These are phyloP conservation scores for Pyrenophora graminea DNA, from an alignment of 2,329 filamentous ascomycete species.

Conservation along the genomic window DNA sequence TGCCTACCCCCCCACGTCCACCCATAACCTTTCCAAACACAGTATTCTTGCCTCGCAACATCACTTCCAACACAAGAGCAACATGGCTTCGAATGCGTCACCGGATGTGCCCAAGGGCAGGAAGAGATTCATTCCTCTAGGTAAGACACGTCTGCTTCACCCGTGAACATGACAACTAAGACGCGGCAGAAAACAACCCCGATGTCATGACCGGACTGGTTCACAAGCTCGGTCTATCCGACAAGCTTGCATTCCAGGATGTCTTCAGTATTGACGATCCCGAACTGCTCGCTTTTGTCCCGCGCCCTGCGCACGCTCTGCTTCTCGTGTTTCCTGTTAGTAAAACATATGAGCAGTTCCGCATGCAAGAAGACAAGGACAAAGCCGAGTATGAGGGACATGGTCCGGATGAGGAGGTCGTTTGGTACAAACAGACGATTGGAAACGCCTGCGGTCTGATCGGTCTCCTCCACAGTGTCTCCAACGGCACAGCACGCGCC, in stretches of 20 bases:
- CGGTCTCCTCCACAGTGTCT: conserved; percentile 81
- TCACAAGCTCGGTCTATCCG: conserved; percentile 82
- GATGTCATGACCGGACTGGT: conserved; percentile 86
- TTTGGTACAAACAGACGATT: conserved; percentile 97
- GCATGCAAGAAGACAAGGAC: conserved; percentile 71
- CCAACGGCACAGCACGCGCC: conserved; percentile 72
- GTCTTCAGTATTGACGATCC: conserved; percentile 89
- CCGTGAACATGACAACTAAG: conserved; percentile 15
- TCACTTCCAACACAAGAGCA: conserved; percentile 12
- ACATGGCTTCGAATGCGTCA: conserved; percentile 36
- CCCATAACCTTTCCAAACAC: conserved; percentile 5
- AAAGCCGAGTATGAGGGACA: conserved; percentile 67
- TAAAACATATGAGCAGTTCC: conserved; percentile 75
- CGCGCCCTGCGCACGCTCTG: conserved; percentile 83
- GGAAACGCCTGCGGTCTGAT: conserved; percentile 93
- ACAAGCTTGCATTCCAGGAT: conserved; percentile 79
- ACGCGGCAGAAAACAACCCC: conserved; percentile 71
- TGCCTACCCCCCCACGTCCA: conserved; percentile 24
- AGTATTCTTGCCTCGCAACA: conserved; percentile 15
- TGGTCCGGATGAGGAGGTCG: conserved; percentile 72
- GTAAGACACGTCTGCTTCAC: conserved; percentile 21
- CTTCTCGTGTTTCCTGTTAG: conserved; percentile 91
- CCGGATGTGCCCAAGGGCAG: conserved; percentile 37
- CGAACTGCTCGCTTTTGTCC: conserved; percentile 81
- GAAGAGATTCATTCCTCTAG: conserved; percentile 47